Evolutionary conservation across 768 basidiomycete species (phyloP).

Genomic region (Hygrocybe coccinea): DNA sequence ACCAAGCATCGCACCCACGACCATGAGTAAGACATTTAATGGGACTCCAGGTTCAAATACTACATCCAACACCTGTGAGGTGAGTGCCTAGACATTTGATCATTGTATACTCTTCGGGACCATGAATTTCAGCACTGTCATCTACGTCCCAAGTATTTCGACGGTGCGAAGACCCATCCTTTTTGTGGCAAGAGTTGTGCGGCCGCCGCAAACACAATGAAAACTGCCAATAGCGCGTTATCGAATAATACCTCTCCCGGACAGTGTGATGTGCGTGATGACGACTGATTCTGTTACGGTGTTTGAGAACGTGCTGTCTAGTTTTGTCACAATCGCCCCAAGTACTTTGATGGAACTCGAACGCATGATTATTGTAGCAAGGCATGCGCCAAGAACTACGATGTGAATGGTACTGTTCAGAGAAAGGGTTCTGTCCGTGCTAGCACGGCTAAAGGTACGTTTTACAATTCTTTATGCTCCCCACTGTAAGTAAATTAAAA

Average conservation of each 20-base stretch:
- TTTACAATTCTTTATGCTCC: background rate
- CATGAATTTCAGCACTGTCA: slow-evolving; percentile 44
- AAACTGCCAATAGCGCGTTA: slow-evolving; percentile 9
- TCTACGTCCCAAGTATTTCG: slow-evolving; percentile 50
- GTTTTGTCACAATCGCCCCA: slow-evolving; percentile 59
- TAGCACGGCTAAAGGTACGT: slow-evolving; percentile 16
- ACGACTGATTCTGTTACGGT: slow-evolving; percentile 6
- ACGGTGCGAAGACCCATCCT: slow-evolving; percentile 51
- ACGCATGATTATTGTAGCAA: slow-evolving; percentile 62
- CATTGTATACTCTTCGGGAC: slow-evolving; percentile 6
- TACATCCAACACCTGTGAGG: slow-evolving; percentile 46
- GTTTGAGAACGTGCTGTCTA: slow-evolving; percentile 21
- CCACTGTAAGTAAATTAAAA: slow-evolving; percentile 1
- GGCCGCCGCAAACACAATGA: slow-evolving; percentile 33
- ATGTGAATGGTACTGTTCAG: slow-evolving; percentile 3
- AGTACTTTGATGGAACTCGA: slow-evolving; percentile 52
- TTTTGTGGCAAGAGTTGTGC: slow-evolving; percentile 60
- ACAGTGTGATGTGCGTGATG: slow-evolving; percentile 48
- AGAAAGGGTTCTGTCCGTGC: background rate
- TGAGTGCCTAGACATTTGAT: slow-evolving; percentile 26
- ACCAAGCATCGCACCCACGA: slow-evolving; percentile 23
- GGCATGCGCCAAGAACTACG: slow-evolving; percentile 51
- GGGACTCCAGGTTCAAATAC: slow-evolving; percentile 20
- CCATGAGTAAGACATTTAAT: slow-evolving; percentile 22
- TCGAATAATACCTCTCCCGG: slow-evolving; percentile 23